Conservation (phyloP, 495 filamentous ascomycete genomes). For the Hypoxylon trugodes region DNA sequence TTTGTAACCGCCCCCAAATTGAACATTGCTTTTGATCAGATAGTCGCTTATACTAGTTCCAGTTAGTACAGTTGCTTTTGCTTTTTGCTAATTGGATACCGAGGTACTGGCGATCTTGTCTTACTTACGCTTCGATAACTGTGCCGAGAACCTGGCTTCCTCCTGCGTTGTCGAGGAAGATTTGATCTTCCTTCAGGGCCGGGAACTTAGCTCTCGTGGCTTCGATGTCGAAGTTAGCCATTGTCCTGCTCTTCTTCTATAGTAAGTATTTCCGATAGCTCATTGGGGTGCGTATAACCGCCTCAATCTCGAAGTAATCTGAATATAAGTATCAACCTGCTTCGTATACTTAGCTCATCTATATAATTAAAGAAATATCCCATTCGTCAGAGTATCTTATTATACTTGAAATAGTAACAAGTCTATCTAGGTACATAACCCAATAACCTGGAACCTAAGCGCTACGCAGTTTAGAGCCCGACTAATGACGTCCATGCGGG, state of each 20-base stretch:
- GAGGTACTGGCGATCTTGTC: neutral
- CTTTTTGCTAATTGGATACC: too few relatives aligned
- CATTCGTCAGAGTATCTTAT: too few relatives aligned
- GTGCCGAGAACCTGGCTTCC: constrained; percentile 72
- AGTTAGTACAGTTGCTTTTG: neutral
- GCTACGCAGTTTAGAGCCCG: constrained; percentile 1
- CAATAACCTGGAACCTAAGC: constrained; percentile 12
- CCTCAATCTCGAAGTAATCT: too few relatives aligned
- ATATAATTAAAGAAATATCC: too few relatives aligned
- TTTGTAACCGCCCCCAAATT: constrained; percentile 73
- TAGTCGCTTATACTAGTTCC: constrained; percentile 67
- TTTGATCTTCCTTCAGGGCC: constrained; percentile 68
- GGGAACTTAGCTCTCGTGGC: constrained; percentile 69
- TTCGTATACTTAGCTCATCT: neutral
- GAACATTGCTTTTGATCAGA: constrained; percentile 72
- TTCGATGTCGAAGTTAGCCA: constrained; percentile 57
- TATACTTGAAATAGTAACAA: too few relatives aligned
- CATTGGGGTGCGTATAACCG: too few relatives aligned
- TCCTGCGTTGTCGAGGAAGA: constrained; percentile 79
- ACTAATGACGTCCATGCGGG: constrained; percentile 26
- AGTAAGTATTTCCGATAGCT: neutral
- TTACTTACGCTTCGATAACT: constrained; percentile 69
- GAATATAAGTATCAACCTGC: too few relatives aligned
- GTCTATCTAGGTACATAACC: neutral
- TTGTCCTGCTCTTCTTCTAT: neutral